These are phyloP conservation scores for Suillus lakei DNA, from an alignment of 768 basidiomycete genomes.

Conservation along the genomic window DNA sequence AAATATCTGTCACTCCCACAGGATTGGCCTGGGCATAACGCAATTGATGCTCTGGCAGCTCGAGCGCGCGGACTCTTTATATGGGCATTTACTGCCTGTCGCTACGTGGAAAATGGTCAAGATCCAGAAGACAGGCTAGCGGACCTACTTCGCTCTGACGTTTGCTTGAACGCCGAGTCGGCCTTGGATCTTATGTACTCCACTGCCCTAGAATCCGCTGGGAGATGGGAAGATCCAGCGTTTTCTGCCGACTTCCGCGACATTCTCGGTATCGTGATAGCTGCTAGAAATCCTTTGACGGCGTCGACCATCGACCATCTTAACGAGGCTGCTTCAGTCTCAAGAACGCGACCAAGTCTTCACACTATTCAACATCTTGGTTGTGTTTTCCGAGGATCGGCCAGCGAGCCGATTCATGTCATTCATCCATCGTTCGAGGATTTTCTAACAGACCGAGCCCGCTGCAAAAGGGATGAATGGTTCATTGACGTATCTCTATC, in stretches of 20 bases:
- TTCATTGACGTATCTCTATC: slow-evolving; percentile 31
- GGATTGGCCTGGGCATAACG: slow-evolving; percentile 34
- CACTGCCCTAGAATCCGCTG: slow-evolving; percentile 35
- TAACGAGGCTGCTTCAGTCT: slow-evolving; percentile 16
- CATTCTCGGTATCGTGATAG: slow-evolving; percentile 35
- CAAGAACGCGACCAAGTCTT: slow-evolving; percentile 28
- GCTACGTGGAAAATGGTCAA: slow-evolving; percentile 35
- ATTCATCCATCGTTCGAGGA: slow-evolving; percentile 40
- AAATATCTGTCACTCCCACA: slow-evolving; percentile 28
- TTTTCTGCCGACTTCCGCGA: slow-evolving; percentile 37
- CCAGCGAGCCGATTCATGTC: slow-evolving; percentile 30
- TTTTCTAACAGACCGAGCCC: slow-evolving; percentile 35
- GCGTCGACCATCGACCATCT: slow-evolving; percentile 31
- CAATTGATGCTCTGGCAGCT: slow-evolving; percentile 21
- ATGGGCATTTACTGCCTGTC: slow-evolving; percentile 39
- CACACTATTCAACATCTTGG: slow-evolving; percentile 35
- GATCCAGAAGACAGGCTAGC: slow-evolving; percentile 35
- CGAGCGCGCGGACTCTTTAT: slow-evolving; percentile 39
- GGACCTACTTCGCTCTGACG: slow-evolving; percentile 22
- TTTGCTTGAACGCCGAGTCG: slow-evolving; percentile 31
- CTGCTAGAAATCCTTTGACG: slow-evolving; percentile 33
- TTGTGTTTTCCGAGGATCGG: slow-evolving; percentile 32
- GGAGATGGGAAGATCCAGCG: slow-evolving; percentile 33
- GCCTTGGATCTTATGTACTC: slow-evolving; percentile 34
- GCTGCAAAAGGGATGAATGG: slow-evolving; percentile 34